A percentile compares a stretch with the other conserved stretches of the same genome.
Conservation (phyloP, 257 asterid genomes). For the Forsythia viridissima region DNA sequence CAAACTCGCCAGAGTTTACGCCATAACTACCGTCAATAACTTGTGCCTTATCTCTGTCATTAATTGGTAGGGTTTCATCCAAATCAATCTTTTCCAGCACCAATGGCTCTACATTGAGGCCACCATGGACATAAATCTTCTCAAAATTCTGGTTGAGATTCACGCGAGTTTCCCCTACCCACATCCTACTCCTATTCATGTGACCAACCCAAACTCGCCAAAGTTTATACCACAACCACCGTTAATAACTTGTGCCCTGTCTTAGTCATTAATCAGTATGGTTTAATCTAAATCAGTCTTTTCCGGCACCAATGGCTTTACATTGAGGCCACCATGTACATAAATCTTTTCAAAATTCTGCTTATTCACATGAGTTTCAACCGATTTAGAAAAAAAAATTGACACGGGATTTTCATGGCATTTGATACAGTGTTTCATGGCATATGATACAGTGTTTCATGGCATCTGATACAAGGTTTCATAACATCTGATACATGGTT, state of each 20-base stretch:
- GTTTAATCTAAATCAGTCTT: conserved; percentile 44
- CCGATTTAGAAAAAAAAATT: conserved; percentile 43
- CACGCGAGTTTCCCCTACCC: conserved; percentile 40
- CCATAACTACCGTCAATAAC: conserved; percentile 12
- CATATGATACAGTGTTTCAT: too few species aligned
- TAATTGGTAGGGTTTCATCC: conserved; percentile 35
- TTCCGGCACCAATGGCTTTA: conserved; percentile 64
- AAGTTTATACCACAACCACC: conserved; percentile 12
- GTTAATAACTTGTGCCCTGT: conserved; percentile 8
- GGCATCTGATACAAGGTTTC: too few species aligned
- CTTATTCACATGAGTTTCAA: conserved; percentile 62
- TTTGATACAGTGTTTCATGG: conserved; percentile 17
- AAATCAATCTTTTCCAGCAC: conserved; percentile 48
- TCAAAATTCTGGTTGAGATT: conserved; percentile 76
- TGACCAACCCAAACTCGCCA: too few species aligned
- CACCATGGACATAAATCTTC: conserved; percentile 80
- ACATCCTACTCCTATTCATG: too few species aligned
- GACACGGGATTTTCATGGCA: conserved; percentile 22
- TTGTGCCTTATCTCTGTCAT: conserved; percentile 16
- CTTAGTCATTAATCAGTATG: conserved; percentile 20
- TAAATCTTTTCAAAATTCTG: conserved; percentile 82
- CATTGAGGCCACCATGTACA: conserved; percentile 79
- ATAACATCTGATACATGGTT: conserved; percentile 59
- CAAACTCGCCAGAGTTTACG: neutral
- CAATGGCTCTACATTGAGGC: conserved; percentile 69